These are phyloP conservation scores for Marchantia paleacea DNA, from an alignment of 225 moss, liverwort and hornwort genomes.

Conservation along the genomic window DNA sequence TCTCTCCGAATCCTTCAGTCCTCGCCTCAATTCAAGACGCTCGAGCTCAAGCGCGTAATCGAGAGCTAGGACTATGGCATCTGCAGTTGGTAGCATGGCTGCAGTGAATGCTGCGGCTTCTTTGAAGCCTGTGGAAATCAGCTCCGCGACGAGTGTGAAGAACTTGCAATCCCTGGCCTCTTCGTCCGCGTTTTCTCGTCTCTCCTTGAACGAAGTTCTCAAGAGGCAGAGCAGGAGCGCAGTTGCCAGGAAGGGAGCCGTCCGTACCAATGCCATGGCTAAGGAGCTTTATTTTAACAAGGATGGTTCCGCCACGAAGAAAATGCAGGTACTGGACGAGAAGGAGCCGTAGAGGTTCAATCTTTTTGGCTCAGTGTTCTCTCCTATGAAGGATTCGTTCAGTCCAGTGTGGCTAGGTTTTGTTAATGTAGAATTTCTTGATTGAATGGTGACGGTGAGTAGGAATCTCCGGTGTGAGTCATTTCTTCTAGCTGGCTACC, in stretches of 20 bases:
- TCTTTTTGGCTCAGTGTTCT: neutral
- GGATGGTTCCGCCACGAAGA: conserved; percentile 91
- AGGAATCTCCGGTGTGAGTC: too few species aligned
- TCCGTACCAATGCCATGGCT: conserved; percentile 60
- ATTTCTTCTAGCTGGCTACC: neutral
- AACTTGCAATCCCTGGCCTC: conserved; percentile 29
- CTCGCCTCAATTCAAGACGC: too few species aligned
- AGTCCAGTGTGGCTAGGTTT: neutral
- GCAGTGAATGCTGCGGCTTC: conserved; percentile 22
- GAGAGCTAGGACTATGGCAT: conserved; percentile 33
- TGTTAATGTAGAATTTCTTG: neutral
- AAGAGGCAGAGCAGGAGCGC: conserved; percentile 34
- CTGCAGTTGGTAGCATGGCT: conserved; percentile 43
- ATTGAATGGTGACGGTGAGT: neutral
- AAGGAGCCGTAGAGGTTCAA: neutral
- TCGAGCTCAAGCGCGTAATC: neutral
- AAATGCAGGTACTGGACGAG: conserved; percentile 65
- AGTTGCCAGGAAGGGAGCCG: conserved; percentile 18
- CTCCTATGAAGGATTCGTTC: neutral
- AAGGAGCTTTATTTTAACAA: conserved; percentile 95
- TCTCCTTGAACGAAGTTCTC: conserved; percentile 43
- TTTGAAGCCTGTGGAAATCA: conserved; percentile 20
- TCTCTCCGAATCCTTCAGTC: neutral
- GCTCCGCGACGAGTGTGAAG: conserved; percentile 3
- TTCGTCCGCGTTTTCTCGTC: conserved; percentile 59